phyloP scores from a whole-genome alignment of 805 yeast genomes.

The Myxozyma melibiosi region DNA sequence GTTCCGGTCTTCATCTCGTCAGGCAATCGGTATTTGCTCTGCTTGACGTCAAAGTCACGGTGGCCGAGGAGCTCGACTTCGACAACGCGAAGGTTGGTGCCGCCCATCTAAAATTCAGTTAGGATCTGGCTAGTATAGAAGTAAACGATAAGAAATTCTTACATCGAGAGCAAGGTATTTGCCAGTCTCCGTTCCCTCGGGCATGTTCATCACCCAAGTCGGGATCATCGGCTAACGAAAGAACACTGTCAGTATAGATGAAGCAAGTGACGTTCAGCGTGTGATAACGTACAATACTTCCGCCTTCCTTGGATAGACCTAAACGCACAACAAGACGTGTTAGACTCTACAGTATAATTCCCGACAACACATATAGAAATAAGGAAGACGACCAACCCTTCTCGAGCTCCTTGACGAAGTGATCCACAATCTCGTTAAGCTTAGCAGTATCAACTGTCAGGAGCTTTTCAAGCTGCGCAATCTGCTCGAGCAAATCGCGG shows the following conservation, averaged over 20 bases:
- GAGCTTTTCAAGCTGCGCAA: conserved; percentile 58
- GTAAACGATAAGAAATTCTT: background rate
- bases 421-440: conserved; percentile 67
- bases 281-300: conserved; percentile 37
- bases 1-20: conserved; percentile 72
- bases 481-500: conserved; percentile 58
- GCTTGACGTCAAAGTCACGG: conserved; percentile 80
- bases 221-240: conserved; percentile 79
- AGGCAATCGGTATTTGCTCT: conserved; percentile 79
- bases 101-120: conserved; percentile 62
- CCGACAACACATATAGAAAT: background rate
- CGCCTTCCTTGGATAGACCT: conserved; percentile 38
- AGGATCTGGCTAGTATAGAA: background rate
- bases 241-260: background rate
- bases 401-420: conserved; percentile 75
- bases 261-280: too few species aligned
- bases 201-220: conserved; percentile 93
- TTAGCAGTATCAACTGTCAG: conserved; percentile 64
- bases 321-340: background rate
- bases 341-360: too few species aligned
- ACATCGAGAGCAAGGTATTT: conserved; percentile 84
- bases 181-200: conserved; percentile 90
- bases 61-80: conserved; percentile 81
- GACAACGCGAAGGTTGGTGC: conserved; percentile 93
- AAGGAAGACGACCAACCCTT: conserved; percentile 59